These are phyloP conservation scores for Fusarium sp. DNA, from an alignment of 2,329 filamentous ascomycete species.

Conservation along the genomic window DNA sequence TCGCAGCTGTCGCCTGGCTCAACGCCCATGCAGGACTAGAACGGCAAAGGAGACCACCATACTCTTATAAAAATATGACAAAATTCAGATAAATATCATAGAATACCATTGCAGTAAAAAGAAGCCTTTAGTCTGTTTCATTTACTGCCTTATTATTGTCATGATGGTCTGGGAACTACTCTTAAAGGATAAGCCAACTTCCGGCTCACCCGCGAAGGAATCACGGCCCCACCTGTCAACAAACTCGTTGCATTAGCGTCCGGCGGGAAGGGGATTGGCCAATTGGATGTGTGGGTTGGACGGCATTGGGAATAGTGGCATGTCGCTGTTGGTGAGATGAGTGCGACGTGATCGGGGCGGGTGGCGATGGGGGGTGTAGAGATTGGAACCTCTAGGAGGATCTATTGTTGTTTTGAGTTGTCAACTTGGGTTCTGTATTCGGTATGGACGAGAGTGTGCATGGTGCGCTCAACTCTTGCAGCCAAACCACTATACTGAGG, in stretches of 20 bases:
- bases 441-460: background rate
- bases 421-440: too few relatives aligned
- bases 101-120: background rate
- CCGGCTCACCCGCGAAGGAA: background rate
- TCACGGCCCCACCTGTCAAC: constrained; percentile 3
- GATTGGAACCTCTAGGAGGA: background rate
- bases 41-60: background rate
- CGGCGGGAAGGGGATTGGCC: background rate
- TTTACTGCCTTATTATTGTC: background rate
- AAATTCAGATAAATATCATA: background rate
- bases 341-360: background rate
- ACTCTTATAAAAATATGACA: background rate
- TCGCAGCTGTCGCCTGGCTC: too few relatives aligned
- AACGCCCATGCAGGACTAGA: background rate
- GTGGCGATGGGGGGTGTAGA: background rate
- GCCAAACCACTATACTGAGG: too few relatives aligned
- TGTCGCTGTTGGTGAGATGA: background rate
- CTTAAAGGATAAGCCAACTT: background rate
- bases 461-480: rapidly evolving
- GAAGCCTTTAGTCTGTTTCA: background rate
- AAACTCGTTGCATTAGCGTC: background rate
- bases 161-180: background rate
- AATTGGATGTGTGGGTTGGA: background rate
- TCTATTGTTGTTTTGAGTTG: background rate
- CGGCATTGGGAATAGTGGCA: constrained; percentile 2